Base-by-base conservation (phyloP, 108 stramenopile species). In the Pseudonitzschia delicatissima region DNA sequence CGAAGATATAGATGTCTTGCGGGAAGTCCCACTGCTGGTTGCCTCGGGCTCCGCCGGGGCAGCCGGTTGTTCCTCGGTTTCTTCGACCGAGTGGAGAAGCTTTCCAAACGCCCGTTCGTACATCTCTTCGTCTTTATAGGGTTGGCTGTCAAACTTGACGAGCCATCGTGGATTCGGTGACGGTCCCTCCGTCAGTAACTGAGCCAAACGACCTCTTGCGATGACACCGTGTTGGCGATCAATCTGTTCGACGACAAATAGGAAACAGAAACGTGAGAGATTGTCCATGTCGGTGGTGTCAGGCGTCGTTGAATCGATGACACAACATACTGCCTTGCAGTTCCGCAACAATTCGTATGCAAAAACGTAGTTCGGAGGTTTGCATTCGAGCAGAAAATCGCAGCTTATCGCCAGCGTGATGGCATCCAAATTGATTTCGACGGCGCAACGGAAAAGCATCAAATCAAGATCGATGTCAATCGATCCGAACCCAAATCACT, bases 61-160 rank as follows among this genome's bases (percentile, higher is more conserved):
- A n/a, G 27, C 4, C 6, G 27, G 50, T n/a, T 36, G 29, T 7
- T 70, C 48, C 17, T 73, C 77, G 21, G 67, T 65, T 17, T 71
- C 77, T 13, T 60, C 61, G 11, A 35, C 51, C 29, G 52, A 53
- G 20, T 33, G 7, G 27, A 69, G 39, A 5, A 70, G 20, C 44
- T 74, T 74, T 45, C 78, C 67, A 65, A 82, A 82, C 5, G 63
- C 45, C 21, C 59, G 73, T 63, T 82, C 76, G 66, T 82, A 77
- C 37, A 77, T 49, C 57, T 82, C 81, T 57, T 82, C 81, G 50
- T 82, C 81, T 55, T 82, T 82, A 57, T 66, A 47, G 5, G 74
- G 52, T 35, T 68, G 69, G 13, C 68, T 68, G 23, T 71, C 76
- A 33, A 82, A 77, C 35, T 62, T 74, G 6, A 82, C 45, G 15